Percentiles rank a stretch among this genome's conserved stretches.
These are phyloP conservation scores for Fusarium sp. DNA, from an alignment of 2,329 filamentous ascomycete species.

Conservation along the genomic window DNA sequence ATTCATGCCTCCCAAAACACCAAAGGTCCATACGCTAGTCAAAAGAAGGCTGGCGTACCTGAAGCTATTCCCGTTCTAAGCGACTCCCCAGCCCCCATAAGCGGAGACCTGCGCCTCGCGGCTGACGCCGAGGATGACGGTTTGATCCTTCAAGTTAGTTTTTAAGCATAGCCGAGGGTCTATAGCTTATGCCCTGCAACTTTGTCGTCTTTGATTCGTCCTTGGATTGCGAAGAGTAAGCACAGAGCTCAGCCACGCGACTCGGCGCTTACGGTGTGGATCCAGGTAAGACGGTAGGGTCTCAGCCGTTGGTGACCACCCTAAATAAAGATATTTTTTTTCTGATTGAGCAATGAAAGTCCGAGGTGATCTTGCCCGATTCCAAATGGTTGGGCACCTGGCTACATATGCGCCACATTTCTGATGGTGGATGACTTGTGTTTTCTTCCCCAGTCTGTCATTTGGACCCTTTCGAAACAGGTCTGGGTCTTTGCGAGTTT, in stretches of 20 bases:
- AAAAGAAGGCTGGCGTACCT: not conserved
- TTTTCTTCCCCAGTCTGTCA: not conserved
- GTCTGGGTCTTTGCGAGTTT: not conserved
- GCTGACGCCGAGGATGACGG: not conserved
- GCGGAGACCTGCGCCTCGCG: not conserved
- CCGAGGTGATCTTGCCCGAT: not conserved
- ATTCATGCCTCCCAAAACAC: not conserved
- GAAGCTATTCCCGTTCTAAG: not conserved
- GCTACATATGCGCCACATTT: not conserved
- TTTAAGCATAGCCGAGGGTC: not conserved
- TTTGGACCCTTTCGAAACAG: not conserved
- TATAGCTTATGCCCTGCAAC: not conserved
- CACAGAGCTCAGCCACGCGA: not conserved
- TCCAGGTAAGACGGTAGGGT: not conserved
- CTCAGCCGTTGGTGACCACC: not conserved
- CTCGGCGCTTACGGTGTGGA: not conserved
- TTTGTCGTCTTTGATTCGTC: not conserved
- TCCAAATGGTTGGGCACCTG: not conserved
- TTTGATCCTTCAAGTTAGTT: not conserved
- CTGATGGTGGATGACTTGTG: not conserved
- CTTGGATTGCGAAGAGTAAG: not conserved
- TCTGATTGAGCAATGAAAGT: not conserved
- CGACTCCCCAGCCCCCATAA: not conserved
- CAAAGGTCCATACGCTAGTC: not conserved
- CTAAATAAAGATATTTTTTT: not conserved